These are phyloP conservation scores for Trichoderma oligosporum DNA, from an alignment of 2,329 filamentous ascomycete species.

Conservation along the genomic window DNA sequence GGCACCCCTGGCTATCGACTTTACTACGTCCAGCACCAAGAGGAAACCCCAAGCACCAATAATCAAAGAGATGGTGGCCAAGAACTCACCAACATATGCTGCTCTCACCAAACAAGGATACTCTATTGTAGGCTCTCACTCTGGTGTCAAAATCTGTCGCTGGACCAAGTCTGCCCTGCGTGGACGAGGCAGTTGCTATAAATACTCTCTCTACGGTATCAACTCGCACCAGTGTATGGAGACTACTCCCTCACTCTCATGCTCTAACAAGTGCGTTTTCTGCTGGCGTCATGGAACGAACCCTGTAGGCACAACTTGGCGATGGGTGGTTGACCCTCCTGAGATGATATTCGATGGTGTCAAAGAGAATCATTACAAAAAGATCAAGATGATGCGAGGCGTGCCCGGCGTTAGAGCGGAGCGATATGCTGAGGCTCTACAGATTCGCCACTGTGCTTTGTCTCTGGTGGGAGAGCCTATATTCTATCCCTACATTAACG, in stretches of 20 bases:
- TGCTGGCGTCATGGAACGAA: slow-evolving; percentile 99
- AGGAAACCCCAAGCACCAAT: slow-evolving; percentile 40
- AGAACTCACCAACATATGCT: slow-evolving; percentile 80
- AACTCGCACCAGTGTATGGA: slow-evolving; percentile 98
- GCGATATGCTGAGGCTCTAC: slow-evolving; percentile 87
- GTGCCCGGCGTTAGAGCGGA: slow-evolving; percentile 90
- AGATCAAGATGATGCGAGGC: slow-evolving; percentile 95
- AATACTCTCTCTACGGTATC: slow-evolving; percentile 96
- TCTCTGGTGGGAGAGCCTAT: slow-evolving; percentile 96
- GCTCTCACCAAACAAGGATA: slow-evolving; percentile 96
- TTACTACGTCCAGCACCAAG: slow-evolving; percentile 62
- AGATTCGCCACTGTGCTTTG: slow-evolving; percentile 87
- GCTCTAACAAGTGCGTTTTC: slow-evolving; percentile 97
- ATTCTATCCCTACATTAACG: slow-evolving; percentile 97
- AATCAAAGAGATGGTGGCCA: slow-evolving; percentile 91
- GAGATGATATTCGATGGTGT: slow-evolving; percentile 87
- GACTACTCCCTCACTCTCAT: slow-evolving; percentile 89
- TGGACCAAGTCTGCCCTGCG: slow-evolving; percentile 98
- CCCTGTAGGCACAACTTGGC: slow-evolving; percentile 93
- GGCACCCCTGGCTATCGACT: slow-evolving; percentile 72
- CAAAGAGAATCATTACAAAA: slow-evolving; percentile 89
- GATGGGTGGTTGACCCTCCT: slow-evolving; percentile 90
- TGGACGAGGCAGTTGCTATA: slow-evolving; percentile 93
- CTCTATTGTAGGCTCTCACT: slow-evolving; percentile 90
- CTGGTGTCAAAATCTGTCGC: slow-evolving; percentile 94